phyloP scores from a whole-genome alignment of 345 rosid species.

The Eucalyptus regnans region DNA sequence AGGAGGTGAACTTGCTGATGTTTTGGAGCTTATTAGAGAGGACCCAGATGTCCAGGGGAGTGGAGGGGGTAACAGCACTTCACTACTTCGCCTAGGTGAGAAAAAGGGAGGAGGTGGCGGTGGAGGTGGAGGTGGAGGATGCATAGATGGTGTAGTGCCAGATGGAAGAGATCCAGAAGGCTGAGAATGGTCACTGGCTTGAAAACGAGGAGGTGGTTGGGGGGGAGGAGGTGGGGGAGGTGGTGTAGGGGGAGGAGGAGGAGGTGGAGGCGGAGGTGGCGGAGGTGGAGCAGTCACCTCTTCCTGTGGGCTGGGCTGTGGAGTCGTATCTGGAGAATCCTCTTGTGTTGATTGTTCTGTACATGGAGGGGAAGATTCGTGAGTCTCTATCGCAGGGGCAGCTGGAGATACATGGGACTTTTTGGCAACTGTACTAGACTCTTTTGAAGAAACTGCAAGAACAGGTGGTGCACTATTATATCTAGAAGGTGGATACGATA shows the following conservation, averaged over 20 bases:
- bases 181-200: background rate
- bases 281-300: constrained; percentile 9
- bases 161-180: constrained; percentile 3
- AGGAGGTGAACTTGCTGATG: background rate
- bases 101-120: constrained; percentile 33
- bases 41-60: constrained; percentile 48
- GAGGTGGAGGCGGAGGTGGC: constrained; percentile 6
- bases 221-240: constrained; percentile 16
- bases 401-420: constrained; percentile 9
- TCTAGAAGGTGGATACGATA: constrained; percentile 68
- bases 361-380: constrained; percentile 18
- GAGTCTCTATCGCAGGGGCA: constrained; percentile 19
- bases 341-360: constrained; percentile 5
- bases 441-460: constrained; percentile 49
- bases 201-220: background rate
- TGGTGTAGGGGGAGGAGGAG: background rate
- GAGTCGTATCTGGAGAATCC: constrained; percentile 9
- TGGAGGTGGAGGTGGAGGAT: constrained; percentile 17
- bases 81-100: constrained; percentile 14
- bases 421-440: constrained; percentile 22
- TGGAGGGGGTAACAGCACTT: constrained; percentile 22
- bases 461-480: constrained; percentile 74
- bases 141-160: constrained; percentile 7
- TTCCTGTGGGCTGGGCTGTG: constrained; percentile 2
- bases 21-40: constrained; percentile 4